A percentile compares a stretch with the other conserved stretches of the same genome.
Conservation (phyloP, 768 basidiomycete species). For the Mycena vitilis region DNA sequence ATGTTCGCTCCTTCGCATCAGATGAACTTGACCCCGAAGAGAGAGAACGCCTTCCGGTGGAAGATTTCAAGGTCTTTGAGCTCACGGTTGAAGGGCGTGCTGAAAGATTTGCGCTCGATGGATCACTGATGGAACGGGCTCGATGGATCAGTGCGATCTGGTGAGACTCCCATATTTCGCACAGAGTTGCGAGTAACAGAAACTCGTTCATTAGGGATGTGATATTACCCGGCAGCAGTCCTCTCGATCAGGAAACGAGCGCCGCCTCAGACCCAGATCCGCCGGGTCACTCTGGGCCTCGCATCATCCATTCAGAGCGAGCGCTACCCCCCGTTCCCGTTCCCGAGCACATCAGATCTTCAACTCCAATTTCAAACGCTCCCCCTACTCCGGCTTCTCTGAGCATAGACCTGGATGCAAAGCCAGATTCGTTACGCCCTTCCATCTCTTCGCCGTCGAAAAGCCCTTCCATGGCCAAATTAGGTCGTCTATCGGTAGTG, state of each 20-base stretch:
- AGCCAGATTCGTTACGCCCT: constrained; percentile 39
- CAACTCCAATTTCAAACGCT: constrained; percentile 33
- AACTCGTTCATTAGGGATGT: constrained; percentile 56
- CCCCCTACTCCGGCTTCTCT: constrained; percentile 36
- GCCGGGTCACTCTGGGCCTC: constrained; percentile 33
- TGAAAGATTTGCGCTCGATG: constrained; percentile 68
- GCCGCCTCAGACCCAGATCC: not conserved
- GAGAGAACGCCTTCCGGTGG: constrained; percentile 53
- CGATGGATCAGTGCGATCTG: constrained; percentile 83
- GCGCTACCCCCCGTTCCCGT: constrained; percentile 48
- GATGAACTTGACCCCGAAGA: constrained; percentile 59
- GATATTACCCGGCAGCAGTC: constrained; percentile 51
- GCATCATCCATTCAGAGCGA: constrained; percentile 44
- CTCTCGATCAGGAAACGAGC: constrained; percentile 1
- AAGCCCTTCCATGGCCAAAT: constrained; percentile 73
- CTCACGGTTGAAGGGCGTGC: constrained; percentile 65
- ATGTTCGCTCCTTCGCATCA: constrained; percentile 69
- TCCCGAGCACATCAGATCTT: constrained; percentile 36
- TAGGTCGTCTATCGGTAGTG: constrained; percentile 72
- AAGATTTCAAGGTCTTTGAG: constrained; percentile 70
- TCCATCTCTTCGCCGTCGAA: constrained; percentile 44
- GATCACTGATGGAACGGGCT: constrained; percentile 71
- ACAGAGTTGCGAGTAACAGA: not conserved
- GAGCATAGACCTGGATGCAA: constrained; percentile 34
- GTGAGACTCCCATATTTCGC: constrained; percentile 50